These are phyloP conservation scores for Penstemon barbatus DNA, from an alignment of 257 asterid genomes.

Conservation along the genomic window DNA sequence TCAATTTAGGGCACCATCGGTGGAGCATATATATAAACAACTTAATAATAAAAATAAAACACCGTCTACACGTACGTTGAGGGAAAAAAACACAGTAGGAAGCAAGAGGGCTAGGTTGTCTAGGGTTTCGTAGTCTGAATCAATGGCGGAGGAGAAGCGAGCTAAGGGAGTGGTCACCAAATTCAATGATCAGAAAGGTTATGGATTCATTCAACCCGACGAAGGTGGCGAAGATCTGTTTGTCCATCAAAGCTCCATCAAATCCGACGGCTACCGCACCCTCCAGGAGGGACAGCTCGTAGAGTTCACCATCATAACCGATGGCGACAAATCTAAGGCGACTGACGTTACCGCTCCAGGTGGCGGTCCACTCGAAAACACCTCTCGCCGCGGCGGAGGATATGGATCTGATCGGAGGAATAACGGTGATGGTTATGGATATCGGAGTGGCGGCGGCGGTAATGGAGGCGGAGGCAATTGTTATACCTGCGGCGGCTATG, in stretches of 20 bases:
- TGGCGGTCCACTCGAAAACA: slow-evolving; percentile 47
- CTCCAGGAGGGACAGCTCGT: slow-evolving; percentile 79
- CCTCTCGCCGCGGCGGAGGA: slow-evolving; percentile 29
- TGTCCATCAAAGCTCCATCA: slow-evolving; percentile 81
- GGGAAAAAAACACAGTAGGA: no score
- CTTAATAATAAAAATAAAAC: no score
- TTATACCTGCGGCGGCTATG: slow-evolving; percentile 39
- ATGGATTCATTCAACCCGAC: slow-evolving; percentile 80
- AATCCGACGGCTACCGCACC: slow-evolving; percentile 73
- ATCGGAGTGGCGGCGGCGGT: slow-evolving; percentile 44
- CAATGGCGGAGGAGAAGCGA: slow-evolving; percentile 72
- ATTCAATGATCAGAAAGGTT: slow-evolving; percentile 70
- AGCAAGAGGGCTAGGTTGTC: background rate
- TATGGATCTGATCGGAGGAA: slow-evolving; percentile 29
- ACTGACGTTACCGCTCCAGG: slow-evolving; percentile 66
- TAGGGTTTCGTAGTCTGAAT: background rate
- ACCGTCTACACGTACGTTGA: no score
- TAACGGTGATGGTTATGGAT: slow-evolving; percentile 35
- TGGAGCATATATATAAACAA: no score
- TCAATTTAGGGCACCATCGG: no score
- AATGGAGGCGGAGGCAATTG: slow-evolving; percentile 43
- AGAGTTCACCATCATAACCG: slow-evolving; percentile 56
- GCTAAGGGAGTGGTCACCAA: slow-evolving; percentile 64
- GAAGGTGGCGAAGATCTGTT: slow-evolving; percentile 73
- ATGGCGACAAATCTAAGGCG: slow-evolving; percentile 65